Conservation (phyloP, 352 stramenopile species). For the Globisporangium lucens region DNA sequence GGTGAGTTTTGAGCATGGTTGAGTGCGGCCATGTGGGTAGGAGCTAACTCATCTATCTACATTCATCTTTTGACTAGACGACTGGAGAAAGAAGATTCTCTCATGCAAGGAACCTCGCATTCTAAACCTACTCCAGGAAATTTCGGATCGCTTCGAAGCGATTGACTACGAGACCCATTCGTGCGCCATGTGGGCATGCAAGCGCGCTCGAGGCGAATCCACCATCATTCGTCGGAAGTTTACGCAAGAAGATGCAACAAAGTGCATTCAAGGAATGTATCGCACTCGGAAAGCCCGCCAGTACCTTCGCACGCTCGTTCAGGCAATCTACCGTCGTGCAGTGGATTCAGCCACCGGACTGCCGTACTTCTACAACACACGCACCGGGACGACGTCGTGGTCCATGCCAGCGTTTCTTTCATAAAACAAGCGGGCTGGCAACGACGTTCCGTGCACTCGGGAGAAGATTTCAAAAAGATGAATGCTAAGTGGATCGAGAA, state of each 20-base stretch:
- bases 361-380: constrained; percentile 55
- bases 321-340: constrained; percentile 34
- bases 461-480: too few relatives aligned
- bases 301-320: constrained; percentile 32
- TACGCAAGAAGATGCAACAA: constrained; percentile 30
- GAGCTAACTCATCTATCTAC: neutral
- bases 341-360: constrained; percentile 45
- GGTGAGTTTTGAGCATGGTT: constrained; percentile 14
- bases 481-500: neutral
- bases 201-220: constrained; percentile 25
- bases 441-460: too few relatives aligned
- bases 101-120: constrained; percentile 24
- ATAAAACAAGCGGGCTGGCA: neutral
- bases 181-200: constrained; percentile 26
- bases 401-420: constrained; percentile 40
- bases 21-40: neutral
- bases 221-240: constrained; percentile 17
- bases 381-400: constrained; percentile 55
- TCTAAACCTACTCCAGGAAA: constrained; percentile 19
- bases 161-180: constrained; percentile 15
- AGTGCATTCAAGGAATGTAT: constrained; percentile 55
- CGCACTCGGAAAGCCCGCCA: constrained; percentile 48
- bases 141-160: constrained; percentile 11
- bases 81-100: constrained; percentile 30
- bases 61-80: constrained; percentile 15